Base-by-base conservation (phyloP, 371 early-diverging fungal genomes). In the Syncephalastrum racemosum region DNA sequence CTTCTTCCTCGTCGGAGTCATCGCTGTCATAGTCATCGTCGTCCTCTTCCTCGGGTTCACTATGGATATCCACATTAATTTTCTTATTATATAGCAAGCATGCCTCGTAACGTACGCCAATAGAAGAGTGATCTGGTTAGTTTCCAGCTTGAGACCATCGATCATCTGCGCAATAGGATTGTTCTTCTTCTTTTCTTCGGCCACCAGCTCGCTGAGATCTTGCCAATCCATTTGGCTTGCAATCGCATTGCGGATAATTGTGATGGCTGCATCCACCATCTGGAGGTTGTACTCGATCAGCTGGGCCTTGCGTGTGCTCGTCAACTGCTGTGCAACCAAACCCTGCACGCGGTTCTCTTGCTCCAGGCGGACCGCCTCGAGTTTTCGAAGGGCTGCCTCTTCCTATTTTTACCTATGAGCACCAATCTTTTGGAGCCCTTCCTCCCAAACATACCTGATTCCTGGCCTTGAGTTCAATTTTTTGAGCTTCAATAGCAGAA, bases 211-310 rank as follows among this genome's bases (percentile, higher is more conserved):
- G 46, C 87, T 85, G 2, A 99, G 71, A 65, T 97, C 97, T 56
- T 79, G 81, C 99, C 99, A 99, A 71, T 95, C 97, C 90, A 97
- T 94, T 7, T 94, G 95, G 25, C 88, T 83, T 10, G 94, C 96
- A 5, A 98, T 80, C 31, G 92, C 91, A 63, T 86, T 86, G 13
- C 94, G 85, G 53, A 97, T 85, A 41, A 95, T 88, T 44, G 83
- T 68, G 46, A 98, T 86, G 1, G 93, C 87, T 43, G 88, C 88
- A 58, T 97, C 98, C 1, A 96, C 93, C 62, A 86, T 68, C 46
- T 88, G 86, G 43, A 92, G 67, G 64, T 94, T 93, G 23, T 68
- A 56, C 61, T 95, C 94, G 56, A 99, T 94, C 20, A 92, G 66
- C 45, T 82, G 79, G 0, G 98, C 99, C 41, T 84, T 81, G 57